These are phyloP conservation scores for Lecanicillium sp. DNA, from an alignment of 2,329 filamentous ascomycete species.

Conservation along the genomic window DNA sequence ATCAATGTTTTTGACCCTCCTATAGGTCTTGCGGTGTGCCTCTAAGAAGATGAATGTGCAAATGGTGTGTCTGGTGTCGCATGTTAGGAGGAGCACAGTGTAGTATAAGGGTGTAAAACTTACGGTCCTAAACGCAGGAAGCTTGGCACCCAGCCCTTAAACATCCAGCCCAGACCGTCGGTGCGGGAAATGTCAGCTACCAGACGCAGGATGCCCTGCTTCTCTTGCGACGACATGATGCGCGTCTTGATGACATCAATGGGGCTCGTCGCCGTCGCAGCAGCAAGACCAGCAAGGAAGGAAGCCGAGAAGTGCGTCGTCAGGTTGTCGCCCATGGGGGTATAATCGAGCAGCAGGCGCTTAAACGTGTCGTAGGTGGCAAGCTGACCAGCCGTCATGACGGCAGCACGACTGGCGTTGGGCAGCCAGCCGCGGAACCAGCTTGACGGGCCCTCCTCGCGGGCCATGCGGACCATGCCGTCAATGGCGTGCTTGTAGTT, in stretches of 20 bases:
- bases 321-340: slow-evolving; percentile 61
- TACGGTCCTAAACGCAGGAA: slow-evolving; percentile 58
- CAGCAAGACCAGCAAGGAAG: slow-evolving; percentile 72
- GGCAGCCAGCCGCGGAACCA: slow-evolving; percentile 83
- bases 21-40: slow-evolving; percentile 74
- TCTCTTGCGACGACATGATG: slow-evolving; percentile 62
- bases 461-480: slow-evolving; percentile 79
- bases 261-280: slow-evolving; percentile 76
- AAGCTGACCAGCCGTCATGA: slow-evolving; percentile 81
- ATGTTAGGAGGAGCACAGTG: no score
- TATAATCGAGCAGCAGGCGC: slow-evolving; percentile 55
- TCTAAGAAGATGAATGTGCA: slow-evolving; percentile 83
- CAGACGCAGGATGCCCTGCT: slow-evolving; percentile 46
- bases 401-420: slow-evolving; percentile 71
- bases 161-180: slow-evolving; percentile 76
- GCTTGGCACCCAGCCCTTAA: slow-evolving; percentile 82
- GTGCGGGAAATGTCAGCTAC: slow-evolving; percentile 59
- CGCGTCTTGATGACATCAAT: slow-evolving; percentile 87
- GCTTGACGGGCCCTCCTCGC: slow-evolving; percentile 67
- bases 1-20: slow-evolving; percentile 36
- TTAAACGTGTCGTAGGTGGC: slow-evolving; percentile 84
- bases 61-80: slow-evolving; percentile 64
- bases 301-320: slow-evolving; percentile 72
- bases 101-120: no score
- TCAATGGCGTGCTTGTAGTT: slow-evolving; percentile 89